Evolutionary conservation across 768 basidiomycete species (phyloP), one percentile per base, ranked within the genome.

Genomic region (Psilocybe tampanensis): DNA sequence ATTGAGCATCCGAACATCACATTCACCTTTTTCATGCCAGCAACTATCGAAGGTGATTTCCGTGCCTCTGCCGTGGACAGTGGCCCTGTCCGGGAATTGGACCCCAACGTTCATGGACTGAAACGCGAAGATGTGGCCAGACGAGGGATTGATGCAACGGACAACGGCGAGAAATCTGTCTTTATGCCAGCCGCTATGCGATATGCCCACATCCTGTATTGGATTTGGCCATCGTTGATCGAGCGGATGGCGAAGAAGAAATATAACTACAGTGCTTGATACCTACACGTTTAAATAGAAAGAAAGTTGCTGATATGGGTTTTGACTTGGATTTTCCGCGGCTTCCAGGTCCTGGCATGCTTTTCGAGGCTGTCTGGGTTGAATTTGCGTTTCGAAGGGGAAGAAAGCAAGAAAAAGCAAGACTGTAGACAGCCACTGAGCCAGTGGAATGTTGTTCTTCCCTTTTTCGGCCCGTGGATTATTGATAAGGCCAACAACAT

Each of bases 61-160:
- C 86, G 92, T n/a, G 81, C 85, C 0, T 86, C 86, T 2, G 91
- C 92, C 0, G 88, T 91, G 11, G 90, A 94, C 62, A 72, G 76
- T 7, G 76, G 76, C 12, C 71, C 69, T 0, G 71, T 76, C 2
- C 66, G 75, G 21, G 83, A 85, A 63, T 59, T 66, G 2, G 81
- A 89, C 53, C 84, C 87, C 0, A 82, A 82, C 56, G 80, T 76
- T 58, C 64, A 74, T 23, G 89, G 88, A 3, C 66, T 94, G 21
- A 88, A 80, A 67, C 70, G 79, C 21, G 82, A 79, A 0, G 77
- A 66, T 2, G 89, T 93, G 0, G 91, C 89, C 3, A 66, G 70
- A 53, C 68, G 82, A 47, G 86, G 85, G 62, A 76, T 92, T 0
- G 63, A 68, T 9, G 88, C 86, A 1, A 76, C 89, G 3, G 91